These are phyloP conservation scores for Citrus unshiu DNA, from an alignment of 345 rosid species.

Conservation along the genomic window DNA sequence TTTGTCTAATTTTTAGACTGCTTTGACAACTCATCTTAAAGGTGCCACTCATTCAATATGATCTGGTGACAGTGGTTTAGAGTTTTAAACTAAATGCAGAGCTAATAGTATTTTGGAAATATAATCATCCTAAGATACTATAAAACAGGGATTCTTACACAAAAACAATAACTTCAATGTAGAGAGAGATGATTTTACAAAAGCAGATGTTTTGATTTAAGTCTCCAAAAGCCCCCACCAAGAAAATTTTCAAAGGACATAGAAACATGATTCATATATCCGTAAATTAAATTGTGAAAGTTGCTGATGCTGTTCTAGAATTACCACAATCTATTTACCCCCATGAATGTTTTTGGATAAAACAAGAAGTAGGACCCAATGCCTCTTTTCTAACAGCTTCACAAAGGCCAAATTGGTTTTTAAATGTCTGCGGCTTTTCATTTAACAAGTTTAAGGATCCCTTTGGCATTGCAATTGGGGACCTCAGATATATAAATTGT, in stretches of 20 bases:
- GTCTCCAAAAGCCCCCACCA: neutral
- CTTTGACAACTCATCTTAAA: conserved; percentile 1
- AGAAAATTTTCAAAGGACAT: neutral
- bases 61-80: neutral
- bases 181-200: neutral
- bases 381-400: neutral
- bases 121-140: neutral
- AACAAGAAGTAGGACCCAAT: neutral
- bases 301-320: neutral
- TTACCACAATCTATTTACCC: neutral
- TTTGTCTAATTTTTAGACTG: neutral
- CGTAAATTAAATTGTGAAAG: neutral
- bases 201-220: neutral
- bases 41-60: neutral
- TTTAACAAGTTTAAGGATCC: neutral
- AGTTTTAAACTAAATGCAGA: neutral
- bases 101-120: neutral
- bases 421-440: neutral
- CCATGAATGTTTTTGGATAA: neutral
- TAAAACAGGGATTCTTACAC: neutral
- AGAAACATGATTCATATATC: neutral
- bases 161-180: neutral
- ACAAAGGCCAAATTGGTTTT: neutral
- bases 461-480: no score
- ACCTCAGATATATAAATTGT: no score